Percentiles rank a stretch among this genome's conserved stretches.
phyloP scores from a whole-genome alignment of 306 rosid genomes.

The Fragaria iinumae region DNA sequence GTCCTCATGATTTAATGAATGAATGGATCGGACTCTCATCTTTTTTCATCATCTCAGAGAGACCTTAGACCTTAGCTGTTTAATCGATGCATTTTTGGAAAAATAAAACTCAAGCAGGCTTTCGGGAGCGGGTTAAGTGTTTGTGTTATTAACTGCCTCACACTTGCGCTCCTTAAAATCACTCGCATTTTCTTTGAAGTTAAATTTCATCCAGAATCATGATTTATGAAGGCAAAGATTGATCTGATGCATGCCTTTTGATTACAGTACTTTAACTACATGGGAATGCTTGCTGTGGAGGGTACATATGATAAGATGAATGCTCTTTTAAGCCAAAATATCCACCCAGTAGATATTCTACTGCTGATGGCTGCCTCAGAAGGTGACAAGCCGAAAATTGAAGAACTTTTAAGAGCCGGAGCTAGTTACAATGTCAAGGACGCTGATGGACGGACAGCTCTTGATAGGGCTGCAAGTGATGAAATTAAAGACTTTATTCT shows the following conservation, averaged over 20 bases:
- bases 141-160: neutral
- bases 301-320: constrained; percentile 92
- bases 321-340: constrained; percentile 71
- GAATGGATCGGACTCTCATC: no score
- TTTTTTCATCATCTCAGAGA: no score
- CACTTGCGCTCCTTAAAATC: neutral
- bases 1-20: no score
- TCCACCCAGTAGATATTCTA: constrained; percentile 88
- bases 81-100: neutral
- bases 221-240: constrained; percentile 1
- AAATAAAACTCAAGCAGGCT: neutral
- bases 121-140: neutral
- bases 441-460: constrained; percentile 71
- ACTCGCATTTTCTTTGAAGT: neutral
- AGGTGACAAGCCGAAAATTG: constrained; percentile 89
- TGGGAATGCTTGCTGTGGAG: constrained; percentile 99
- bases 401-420: constrained; percentile 89
- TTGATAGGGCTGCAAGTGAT: constrained; percentile 59
- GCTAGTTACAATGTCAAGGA: constrained; percentile 68
- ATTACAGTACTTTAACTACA: constrained; percentile 86
- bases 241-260: neutral
- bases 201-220: neutral
- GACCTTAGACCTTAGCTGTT: neutral
- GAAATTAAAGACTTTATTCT: constrained; percentile 78
- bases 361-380: constrained; percentile 78